Evolutionary conservation across 2,329 filamentous ascomycete species (phyloP).

Genomic region (Juglanconis oblonga): DNA sequence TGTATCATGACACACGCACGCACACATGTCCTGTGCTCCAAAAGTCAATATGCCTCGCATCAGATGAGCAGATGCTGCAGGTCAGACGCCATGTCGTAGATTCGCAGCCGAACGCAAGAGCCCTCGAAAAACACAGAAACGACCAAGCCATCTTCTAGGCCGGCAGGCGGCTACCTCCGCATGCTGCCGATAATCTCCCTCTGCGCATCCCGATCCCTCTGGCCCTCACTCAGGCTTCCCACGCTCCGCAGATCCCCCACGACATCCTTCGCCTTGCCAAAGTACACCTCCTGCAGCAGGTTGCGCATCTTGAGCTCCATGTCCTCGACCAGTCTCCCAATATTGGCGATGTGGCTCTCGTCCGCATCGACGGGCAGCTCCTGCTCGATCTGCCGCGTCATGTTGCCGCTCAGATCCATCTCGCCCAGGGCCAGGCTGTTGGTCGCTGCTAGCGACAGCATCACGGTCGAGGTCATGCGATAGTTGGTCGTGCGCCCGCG

Average conservation of each 20-base stretch:
- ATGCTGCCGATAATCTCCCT: conserved; percentile 77
- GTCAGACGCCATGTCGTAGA: conserved; percentile 1
- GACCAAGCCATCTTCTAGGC: neutral
- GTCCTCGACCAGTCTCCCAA: conserved; percentile 91
- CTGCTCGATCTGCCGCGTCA: conserved; percentile 94
- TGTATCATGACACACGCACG: neutral
- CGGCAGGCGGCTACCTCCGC: conserved; percentile 34
- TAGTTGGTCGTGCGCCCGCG: conserved; percentile 90
- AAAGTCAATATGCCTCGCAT: neutral
- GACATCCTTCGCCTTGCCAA: conserved; percentile 98
- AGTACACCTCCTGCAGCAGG: conserved; percentile 96
- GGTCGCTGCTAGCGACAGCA: conserved; percentile 76
- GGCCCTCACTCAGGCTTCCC: conserved; percentile 77
- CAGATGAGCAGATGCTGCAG: conserved; percentile 4
- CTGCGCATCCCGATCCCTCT: conserved; percentile 80
- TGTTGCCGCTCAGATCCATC: conserved; percentile 93
- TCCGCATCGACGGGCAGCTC: conserved; percentile 88
- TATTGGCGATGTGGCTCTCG: conserved; percentile 91
- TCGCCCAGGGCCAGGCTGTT: conserved; percentile 59
- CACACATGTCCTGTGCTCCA: conserved; percentile 7
- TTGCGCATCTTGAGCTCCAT: conserved; percentile 99
- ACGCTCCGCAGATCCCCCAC: conserved; percentile 92
- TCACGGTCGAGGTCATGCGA: conserved; percentile 96
- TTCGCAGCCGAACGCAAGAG: neutral
- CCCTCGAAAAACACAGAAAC: neutral